phyloP scores from a whole-genome alignment of 139 green algal species.

The Auxenochlorella pyrenoidosa region DNA sequence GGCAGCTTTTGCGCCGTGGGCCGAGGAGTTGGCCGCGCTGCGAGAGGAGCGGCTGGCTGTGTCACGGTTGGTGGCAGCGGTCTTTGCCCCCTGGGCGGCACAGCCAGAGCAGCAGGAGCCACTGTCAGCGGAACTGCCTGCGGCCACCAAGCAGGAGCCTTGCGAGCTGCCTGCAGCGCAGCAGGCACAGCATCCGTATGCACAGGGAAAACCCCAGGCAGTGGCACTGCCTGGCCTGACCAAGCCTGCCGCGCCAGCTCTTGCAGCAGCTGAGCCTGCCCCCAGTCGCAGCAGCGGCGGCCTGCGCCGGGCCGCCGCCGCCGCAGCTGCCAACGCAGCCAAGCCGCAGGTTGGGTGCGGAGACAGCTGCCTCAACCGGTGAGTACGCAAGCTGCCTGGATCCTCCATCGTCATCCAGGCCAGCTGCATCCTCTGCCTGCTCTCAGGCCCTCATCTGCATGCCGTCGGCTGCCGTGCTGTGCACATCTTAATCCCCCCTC shows the following conservation, averaged over 20 bases:
- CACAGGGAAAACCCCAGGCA: too few relatives aligned
- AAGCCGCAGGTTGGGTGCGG: slow-evolving; percentile 59
- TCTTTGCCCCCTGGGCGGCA: slow-evolving; percentile 6
- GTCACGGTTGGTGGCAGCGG: background rate
- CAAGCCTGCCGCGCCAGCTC: background rate
- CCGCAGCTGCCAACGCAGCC: slow-evolving; percentile 2
- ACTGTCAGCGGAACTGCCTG: background rate
- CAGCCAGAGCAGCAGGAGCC: background rate
- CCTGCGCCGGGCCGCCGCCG: background rate
- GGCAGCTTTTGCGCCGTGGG: slow-evolving; percentile 13
- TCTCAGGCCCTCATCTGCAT: too few relatives aligned
- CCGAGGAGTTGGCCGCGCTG: background rate
- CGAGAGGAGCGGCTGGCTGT: slow-evolving; percentile 1
- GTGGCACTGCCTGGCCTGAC: background rate
- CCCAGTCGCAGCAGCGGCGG: slow-evolving; percentile 19
- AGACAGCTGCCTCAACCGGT: slow-evolving; percentile 72
- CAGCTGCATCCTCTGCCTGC: too few relatives aligned
- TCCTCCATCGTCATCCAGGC: too few relatives aligned
- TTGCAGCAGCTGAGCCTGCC: background rate
- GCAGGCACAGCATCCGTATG: background rate
- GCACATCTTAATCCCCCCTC: too few relatives aligned
- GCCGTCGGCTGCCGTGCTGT: too few relatives aligned
- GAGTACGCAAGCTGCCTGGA: background rate
- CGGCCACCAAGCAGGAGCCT: background rate
- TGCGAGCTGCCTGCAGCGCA: background rate